Conservation (phyloP, 2,329 filamentous ascomycete genomes). For the Colletotrichum sp. region DNA sequence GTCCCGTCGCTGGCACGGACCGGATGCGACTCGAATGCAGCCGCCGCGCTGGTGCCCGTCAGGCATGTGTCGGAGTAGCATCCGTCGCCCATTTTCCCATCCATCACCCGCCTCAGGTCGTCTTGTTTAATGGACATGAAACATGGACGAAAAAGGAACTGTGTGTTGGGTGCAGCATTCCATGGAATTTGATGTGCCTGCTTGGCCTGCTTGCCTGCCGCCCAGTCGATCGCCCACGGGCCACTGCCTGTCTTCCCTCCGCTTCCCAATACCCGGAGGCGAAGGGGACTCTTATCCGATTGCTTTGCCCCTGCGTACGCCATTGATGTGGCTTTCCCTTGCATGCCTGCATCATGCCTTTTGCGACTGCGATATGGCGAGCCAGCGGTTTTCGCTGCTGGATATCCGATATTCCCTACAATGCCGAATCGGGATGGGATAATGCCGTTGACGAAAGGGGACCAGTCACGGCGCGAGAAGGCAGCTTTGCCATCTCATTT, state of each 20-base stretch:
- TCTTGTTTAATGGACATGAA: slow-evolving; percentile 10
- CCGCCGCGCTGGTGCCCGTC: background rate
- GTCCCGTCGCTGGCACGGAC: slow-evolving; percentile 7
- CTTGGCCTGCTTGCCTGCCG: background rate
- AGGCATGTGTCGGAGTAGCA: slow-evolving; percentile 9
- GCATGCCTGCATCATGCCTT: background rate
- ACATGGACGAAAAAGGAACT: background rate
- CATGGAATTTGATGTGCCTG: background rate
- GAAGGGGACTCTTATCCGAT: background rate
- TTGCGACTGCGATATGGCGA: background rate
- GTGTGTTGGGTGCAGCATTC: background rate
- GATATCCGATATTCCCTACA: background rate
- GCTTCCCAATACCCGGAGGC: background rate
- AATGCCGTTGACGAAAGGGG: slow-evolving; percentile 6
- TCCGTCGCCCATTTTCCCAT: background rate
- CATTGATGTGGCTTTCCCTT: background rate
- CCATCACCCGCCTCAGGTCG: background rate
- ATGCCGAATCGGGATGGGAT: background rate
- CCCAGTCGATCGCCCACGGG: background rate
- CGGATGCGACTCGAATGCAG: slow-evolving; percentile 9
- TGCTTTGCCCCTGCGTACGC: background rate
- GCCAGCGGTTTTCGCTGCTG: background rate
- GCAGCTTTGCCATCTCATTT: background rate
- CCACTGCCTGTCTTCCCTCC: background rate
- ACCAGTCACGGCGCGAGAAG: background rate